Conservation (phyloP, 768 basidiomycete species). For the Amanita exitialis region DNA sequence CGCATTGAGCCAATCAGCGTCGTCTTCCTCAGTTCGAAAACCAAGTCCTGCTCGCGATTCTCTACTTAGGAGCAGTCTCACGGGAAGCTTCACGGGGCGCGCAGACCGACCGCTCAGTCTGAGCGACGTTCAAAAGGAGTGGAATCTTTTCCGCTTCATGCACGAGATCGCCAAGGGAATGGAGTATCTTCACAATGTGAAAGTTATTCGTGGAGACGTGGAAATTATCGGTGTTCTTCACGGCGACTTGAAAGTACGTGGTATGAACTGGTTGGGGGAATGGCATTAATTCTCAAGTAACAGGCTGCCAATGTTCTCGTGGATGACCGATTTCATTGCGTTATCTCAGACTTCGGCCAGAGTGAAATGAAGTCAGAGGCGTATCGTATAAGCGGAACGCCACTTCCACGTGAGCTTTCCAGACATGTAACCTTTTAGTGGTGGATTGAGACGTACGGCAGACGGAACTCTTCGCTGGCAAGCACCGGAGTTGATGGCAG, state of each 20-base stretch:
- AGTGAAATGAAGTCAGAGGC: conserved; percentile 73
- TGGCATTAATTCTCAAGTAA: neutral
- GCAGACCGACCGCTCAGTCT: conserved; percentile 3
- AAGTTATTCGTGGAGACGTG: conserved; percentile 70
- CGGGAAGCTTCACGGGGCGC: conserved; percentile 2
- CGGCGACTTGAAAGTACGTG: conserved; percentile 1
- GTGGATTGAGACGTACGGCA: conserved; percentile 13
- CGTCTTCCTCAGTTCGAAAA: neutral
- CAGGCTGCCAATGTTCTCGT: conserved; percentile 71
- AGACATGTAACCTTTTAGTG: neutral
- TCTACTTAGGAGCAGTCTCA: neutral
- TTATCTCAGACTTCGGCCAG: conserved; percentile 81
- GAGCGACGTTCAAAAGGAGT: conserved; percentile 17
- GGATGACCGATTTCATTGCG: conserved; percentile 52
- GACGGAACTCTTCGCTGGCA: conserved; percentile 66
- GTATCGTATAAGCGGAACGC: conserved; percentile 46
- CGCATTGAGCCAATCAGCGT: neutral
- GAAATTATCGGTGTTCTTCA: conserved; percentile 36
- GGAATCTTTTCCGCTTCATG: conserved; percentile 52
- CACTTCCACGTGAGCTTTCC: conserved; percentile 30
- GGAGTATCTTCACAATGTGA: conserved; percentile 64
- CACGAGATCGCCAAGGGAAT: conserved; percentile 78
- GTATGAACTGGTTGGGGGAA: neutral
- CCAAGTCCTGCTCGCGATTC: conserved; percentile 5
- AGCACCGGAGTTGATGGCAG: conserved; percentile 57